Percentiles rank a stretch among this genome's conserved stretches.
phyloP scores from a whole-genome alignment of 2,329 filamentous ascomycete genomes.

The Epichloe gansuensis region DNA sequence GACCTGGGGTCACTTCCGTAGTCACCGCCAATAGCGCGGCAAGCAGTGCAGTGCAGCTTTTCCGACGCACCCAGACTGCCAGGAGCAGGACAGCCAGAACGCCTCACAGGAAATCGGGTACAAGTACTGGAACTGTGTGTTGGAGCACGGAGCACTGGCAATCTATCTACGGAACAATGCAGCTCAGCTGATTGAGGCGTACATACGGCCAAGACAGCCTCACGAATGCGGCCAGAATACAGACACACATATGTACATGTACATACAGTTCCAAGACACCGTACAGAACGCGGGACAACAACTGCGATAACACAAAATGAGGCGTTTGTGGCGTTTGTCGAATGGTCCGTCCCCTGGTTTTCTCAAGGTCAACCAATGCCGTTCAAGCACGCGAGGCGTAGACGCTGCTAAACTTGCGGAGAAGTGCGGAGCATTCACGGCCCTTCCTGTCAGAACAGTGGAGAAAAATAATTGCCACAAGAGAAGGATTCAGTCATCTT shows the following conservation, averaged over 20 bases:
- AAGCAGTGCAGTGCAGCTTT: background rate
- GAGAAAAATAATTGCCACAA: no score
- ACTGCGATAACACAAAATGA: background rate
- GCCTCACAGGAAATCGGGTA: background rate
- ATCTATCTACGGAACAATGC: background rate
- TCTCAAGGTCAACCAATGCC: background rate
- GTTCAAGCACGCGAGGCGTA: no score
- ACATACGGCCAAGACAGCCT: background rate
- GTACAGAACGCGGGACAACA: no score
- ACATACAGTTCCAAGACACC: no score
- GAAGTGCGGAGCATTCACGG: no score
- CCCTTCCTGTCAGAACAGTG: no score
- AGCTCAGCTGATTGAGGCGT: background rate
- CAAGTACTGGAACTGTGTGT: no score
- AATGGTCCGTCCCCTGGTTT: background rate
- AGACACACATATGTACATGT: no score
- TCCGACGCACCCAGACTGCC: background rate
- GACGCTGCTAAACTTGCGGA: no score
- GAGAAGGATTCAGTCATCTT: no score
- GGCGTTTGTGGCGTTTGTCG: slow-evolving; percentile 1
- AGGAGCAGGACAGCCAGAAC: background rate
- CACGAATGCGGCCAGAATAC: background rate
- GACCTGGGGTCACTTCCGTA: background rate
- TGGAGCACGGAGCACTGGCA: background rate
- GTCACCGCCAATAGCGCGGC: background rate